Evolutionary conservation across 192 early-diverging fungal species (phyloP).

Genomic region (Spizellomyces punctatus): DNA sequence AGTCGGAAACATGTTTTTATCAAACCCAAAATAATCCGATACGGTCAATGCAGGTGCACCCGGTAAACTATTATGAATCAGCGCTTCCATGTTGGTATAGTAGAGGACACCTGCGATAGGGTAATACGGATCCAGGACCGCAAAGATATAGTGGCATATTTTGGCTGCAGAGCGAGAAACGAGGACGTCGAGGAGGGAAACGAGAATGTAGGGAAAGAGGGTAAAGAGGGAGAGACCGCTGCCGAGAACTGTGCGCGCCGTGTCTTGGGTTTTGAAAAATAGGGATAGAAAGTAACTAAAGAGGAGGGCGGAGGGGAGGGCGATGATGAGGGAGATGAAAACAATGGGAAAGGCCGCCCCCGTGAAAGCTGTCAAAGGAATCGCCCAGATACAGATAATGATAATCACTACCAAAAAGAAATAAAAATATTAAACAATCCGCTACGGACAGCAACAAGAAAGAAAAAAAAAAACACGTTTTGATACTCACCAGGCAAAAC

Average conservation of each 20-base stretch:
- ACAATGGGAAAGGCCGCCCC: conserved; percentile 4
- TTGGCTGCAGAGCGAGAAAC: neutral
- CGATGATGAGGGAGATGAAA: neutral
- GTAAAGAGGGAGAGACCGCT: neutral
- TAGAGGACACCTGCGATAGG: conserved; percentile 2
- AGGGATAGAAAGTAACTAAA: neutral
- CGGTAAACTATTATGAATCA: neutral
- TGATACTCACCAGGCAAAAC: conserved; percentile 12
- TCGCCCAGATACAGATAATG: conserved; percentile 11
- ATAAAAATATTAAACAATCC: too few relatives aligned
- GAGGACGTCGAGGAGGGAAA: neutral
- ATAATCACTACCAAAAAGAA: too few relatives aligned
- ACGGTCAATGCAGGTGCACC: neutral
- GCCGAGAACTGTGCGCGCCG: neutral
- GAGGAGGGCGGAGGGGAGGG: neutral
- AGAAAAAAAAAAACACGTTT: too few relatives aligned
- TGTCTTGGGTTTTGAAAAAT: neutral
- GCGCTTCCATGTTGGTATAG: neutral
- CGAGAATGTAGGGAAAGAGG: conserved; percentile 8
- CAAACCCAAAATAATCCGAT: conserved; percentile 11
- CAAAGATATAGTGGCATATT: conserved; percentile 3
- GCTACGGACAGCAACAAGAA: too few relatives aligned
- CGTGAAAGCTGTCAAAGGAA: neutral
- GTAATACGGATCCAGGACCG: conserved; percentile 8
- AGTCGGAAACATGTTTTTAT: conserved; percentile 1